Base-by-base conservation (phyloP, 2,329 filamentous ascomycete genomes). In the Endocalyx cinctus region DNA sequence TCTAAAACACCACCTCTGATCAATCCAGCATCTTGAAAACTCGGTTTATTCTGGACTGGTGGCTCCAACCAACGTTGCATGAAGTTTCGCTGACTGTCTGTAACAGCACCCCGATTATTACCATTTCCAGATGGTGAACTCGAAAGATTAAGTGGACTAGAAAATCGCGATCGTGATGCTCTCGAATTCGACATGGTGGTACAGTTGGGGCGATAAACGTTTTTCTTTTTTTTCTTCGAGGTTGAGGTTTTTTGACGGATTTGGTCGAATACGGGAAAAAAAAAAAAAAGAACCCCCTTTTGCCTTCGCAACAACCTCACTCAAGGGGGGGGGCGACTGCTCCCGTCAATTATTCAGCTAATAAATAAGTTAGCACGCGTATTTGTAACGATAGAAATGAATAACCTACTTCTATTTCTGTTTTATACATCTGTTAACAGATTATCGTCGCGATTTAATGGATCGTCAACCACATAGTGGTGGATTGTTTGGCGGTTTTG, bases 21-120 rank as follows among this genome's bases (percentile, higher is more conserved):
- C 47, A 92, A 72, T 27, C 84, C 84, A 37, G 73, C 77, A 55
- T 94, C 87, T 66, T 86, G 79, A 55, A 82, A 94, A 55, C 84
- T 90, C 10, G 88, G 55, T 59, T 72, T 76, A 58, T 63, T 69
- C 59, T 76, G 72, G 25, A 77, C 62, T 6, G 71, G 63, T 10
- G 74, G 74, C 54, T 79, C 75, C 43, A 79, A 58, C 75, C 75
- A 79, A 39, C 63, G 63, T 43, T 71, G 63, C 70, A 79, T 69
- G 39, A 77, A 68, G 12, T 59, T 57, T 45, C 64, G 63, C 39
- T 70, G 64, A 13, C 57, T 60, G 39, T 70, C 64, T 13, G 57
- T 60, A 33, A 64, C 60, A 34, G 48, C 58, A 5, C 47, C 50
- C 27, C 33, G 19, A 13, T 36, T 41, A 33, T 47, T 39, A 34